These are phyloP conservation scores for Colletotrichum destructivum DNA, from an alignment of 2,329 filamentous ascomycete genomes.

Conservation along the genomic window DNA sequence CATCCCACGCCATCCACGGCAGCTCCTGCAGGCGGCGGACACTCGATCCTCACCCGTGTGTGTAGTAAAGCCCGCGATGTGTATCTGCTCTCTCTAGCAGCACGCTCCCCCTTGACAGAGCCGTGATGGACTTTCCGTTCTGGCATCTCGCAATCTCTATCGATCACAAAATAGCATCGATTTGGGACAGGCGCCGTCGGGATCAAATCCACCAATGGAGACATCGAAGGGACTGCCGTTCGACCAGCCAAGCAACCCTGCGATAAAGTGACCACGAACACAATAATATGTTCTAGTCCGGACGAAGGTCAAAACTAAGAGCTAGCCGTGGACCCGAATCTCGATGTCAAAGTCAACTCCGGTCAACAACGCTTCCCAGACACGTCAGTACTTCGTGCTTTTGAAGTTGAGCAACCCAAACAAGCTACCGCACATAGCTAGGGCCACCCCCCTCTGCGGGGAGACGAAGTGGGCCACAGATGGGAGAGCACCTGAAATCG, in stretches of 20 bases:
- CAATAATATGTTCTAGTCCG: slow-evolving; percentile 11
- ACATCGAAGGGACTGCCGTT: background rate
- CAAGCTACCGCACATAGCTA: slow-evolving; percentile 28
- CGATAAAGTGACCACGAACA: slow-evolving; percentile 9
- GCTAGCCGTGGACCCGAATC: slow-evolving; percentile 25
- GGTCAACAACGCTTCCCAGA: slow-evolving; percentile 19
- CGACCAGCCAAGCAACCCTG: slow-evolving; percentile 15
- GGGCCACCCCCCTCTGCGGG: slow-evolving; percentile 40
- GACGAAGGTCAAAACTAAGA: slow-evolving; percentile 15
- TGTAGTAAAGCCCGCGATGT: background rate
- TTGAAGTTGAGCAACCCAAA: slow-evolving; percentile 23
- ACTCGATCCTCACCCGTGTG: background rate
- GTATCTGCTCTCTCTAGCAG: slow-evolving; percentile 13
- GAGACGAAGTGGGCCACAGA: slow-evolving; percentile 34
- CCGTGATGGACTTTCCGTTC: background rate
- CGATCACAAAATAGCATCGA: background rate
- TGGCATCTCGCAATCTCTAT: background rate
- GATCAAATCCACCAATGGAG: background rate
- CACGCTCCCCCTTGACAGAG: slow-evolving; percentile 7
- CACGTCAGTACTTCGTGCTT: slow-evolving; percentile 27
- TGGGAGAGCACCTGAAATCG: slow-evolving; percentile 40
- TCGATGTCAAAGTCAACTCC: slow-evolving; percentile 33
- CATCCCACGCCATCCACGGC: background rate
- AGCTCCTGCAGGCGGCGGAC: background rate
- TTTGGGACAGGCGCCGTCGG: background rate